Evolutionary conservation across 805 yeast genomes (phyloP), one percentile per base, ranked within the genome.

Genomic region (Starmerella apis): DNA sequence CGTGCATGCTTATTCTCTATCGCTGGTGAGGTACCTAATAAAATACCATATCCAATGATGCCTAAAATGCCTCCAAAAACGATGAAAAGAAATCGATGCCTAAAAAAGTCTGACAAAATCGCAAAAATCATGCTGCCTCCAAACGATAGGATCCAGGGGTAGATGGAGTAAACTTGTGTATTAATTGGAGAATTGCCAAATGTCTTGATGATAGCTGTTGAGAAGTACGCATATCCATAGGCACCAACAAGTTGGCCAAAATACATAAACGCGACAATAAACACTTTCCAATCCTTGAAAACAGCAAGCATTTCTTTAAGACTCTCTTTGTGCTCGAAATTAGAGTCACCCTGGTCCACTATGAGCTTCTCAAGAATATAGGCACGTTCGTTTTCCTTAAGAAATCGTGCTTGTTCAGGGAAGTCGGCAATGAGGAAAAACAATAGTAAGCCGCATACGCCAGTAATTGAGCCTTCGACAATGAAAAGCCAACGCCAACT

Each of bases 61-160:
- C 78, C 75, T 1, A 56, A 4, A 11, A 49, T 8, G 4, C 45
- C 50, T 10, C 49, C 43, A 5, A 49, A 10, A 3, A 50, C 18
- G 18, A 75, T 55, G 39, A 61, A 42, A 11, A 62, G 56, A 44
- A 53, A 68, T 9, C 74, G 56, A 50, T 66, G 68, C 53, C 74
- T 69, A 20, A 68, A 47, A 43, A 61, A 65, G 63, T 86, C 95
- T 0, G 92, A 81, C 50, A 72, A 54, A 51, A 71, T 68, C 0
- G 94, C 90, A n/a, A 74, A 55, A 3, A 76, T 59, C 66, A 81
- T 79, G 39, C 81, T 75, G 30, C 75, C 68, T 5, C 81, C 86
- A 61, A 86, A 82, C 0, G 94, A 84, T 25, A 74, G 68, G 37
- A 84, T 71, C 88, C 94, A 86, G 19, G 95, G 94, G 57, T 86